These are phyloP conservation scores for Trichoderma sp. DNA, from an alignment of 2,329 filamentous ascomycete genomes.

Conservation along the genomic window DNA sequence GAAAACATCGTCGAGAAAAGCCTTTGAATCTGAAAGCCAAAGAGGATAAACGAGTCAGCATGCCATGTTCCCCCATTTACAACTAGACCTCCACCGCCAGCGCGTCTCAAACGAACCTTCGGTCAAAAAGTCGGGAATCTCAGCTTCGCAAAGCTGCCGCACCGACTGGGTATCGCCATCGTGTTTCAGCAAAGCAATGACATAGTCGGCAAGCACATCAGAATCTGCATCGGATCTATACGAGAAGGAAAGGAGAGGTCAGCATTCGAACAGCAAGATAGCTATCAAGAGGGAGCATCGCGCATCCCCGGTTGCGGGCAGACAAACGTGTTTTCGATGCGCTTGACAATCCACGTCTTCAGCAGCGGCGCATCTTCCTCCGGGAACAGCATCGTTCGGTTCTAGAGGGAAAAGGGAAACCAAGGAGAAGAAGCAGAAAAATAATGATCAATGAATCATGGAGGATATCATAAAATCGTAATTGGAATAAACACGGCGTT, in stretches of 20 bases:
- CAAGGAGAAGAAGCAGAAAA: neutral
- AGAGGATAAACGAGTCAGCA: neutral
- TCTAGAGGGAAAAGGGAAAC: neutral
- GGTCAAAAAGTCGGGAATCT: constrained; percentile 73
- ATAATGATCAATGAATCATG: neutral
- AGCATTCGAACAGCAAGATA: neutral
- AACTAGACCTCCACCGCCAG: neutral
- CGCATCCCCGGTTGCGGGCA: neutral
- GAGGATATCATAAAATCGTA: neutral
- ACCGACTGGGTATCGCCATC: constrained; percentile 65
- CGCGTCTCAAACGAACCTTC: constrained; percentile 46
- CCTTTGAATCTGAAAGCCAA: constrained; percentile 33
- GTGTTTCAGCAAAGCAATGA: constrained; percentile 72
- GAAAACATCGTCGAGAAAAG: constrained; percentile 71
- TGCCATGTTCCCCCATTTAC: neutral
- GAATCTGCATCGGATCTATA: constrained; percentile 74
- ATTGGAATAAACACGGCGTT: neutral
- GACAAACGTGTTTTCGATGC: constrained; percentile 70
- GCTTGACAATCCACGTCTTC: constrained; percentile 75
- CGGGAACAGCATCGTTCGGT: constrained; percentile 55
- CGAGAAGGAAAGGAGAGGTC: constrained; percentile 4
- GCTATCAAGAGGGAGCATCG: neutral
- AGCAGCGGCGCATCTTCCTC: constrained; percentile 62
- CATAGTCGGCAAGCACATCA: constrained; percentile 80
- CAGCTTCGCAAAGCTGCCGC: constrained; percentile 64